Evolutionary conservation across 2,329 filamentous ascomycete species (phyloP), one percentile per base, ranked within the genome.

Genomic region (Alternaria brassicicola): DNA sequence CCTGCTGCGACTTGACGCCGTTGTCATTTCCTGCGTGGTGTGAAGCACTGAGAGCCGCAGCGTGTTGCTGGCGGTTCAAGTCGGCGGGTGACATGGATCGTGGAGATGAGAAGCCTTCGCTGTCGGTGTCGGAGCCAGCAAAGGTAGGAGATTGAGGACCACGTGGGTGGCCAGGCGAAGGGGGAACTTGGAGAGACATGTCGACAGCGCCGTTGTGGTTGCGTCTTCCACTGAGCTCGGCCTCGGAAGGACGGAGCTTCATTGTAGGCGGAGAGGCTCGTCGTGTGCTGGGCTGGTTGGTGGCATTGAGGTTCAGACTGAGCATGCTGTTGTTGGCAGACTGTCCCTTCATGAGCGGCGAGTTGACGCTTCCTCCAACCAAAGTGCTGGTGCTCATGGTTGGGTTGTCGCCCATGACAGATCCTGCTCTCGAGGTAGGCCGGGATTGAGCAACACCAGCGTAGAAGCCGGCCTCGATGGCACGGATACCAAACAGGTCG

Each of bases 401-500:
- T 30, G 70, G 68, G 28, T 63, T 64, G 21, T 66, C 68, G 19
- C 61, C 57, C 21, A 62, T 56, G 26, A 70, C 52, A 6, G 75
- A 78, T 61, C 68, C 69, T 15, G 74, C 69, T 67, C 73, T 70
- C 59, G 76, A 78, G 10, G 68, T 71, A 21, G 76, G 76, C 41
- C 75, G 73, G 23, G 77, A 79, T 51, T 78, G 76, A 25, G 73
- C 70, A 10, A 79, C 74, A 48, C 77, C 76, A 45, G 74, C 77
- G 48, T 70, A 78, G 64, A 76, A 79, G n/a, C 76, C 77, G 35
- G 76, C 76, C 64, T 79, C 77, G 31, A 78, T 75, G 55, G 77
- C 76, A n/a, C 77, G 74, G 41, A 78, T 66, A 45, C 76, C 76
- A 50, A 79, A 78, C 2, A 78, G 65, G 49, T 79, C 76, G 15